Evolutionary conservation across 2,329 filamentous ascomycete species (phyloP).

Genomic region (Botrytis squamosa): DNA sequence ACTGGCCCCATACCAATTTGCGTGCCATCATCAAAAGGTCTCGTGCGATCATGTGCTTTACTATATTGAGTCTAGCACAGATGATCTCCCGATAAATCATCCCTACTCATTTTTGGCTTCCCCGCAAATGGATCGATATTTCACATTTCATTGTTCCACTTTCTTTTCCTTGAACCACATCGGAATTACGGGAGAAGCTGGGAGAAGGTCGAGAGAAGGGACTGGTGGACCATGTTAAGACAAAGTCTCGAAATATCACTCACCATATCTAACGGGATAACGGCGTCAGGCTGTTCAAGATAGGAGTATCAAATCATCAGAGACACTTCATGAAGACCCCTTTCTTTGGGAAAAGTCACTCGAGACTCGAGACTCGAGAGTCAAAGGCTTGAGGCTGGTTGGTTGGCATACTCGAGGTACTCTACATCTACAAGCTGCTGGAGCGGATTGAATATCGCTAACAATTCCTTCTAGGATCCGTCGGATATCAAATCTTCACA

Average conservation of each 20-base stretch:
- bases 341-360: not conserved
- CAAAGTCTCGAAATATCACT: not conserved
- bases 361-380: no score
- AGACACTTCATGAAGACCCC: not conserved
- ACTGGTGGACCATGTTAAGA: not conserved
- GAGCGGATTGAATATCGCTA: not conserved
- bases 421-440: not conserved
- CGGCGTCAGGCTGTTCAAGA: not conserved
- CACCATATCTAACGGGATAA: not conserved
- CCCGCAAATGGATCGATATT: constrained; percentile 8
- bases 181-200: not conserved
- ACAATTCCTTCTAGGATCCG: not conserved
- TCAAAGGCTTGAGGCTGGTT: not conserved
- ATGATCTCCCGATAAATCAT: not conserved
- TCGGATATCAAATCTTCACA: not conserved
- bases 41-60: not conserved
- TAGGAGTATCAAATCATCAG: not conserved
- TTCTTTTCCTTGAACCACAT: not conserved
- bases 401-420: no score
- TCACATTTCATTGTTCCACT: not conserved
- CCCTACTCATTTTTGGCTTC: not conserved
- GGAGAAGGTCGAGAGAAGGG: not conserved
- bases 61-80: not conserved
- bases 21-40: not conserved
- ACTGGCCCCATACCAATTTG: not conserved